A percentile compares a stretch with the other conserved stretches of the same genome.
Conservation (phyloP, 2,329 filamentous ascomycete genomes). For the Fusarium equiseti region DNA sequence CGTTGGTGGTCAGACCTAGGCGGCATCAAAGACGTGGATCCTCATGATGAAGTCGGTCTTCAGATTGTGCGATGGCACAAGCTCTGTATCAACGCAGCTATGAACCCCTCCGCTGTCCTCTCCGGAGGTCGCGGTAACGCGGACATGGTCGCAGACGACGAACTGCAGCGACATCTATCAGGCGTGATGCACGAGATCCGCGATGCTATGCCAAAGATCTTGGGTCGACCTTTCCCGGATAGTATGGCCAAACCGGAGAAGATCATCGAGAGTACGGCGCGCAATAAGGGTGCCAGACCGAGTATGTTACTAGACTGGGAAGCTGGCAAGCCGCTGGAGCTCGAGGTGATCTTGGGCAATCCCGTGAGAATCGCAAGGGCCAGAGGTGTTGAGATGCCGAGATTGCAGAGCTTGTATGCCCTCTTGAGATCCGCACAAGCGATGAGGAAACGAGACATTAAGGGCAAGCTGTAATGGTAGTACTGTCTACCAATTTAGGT, state of each 20-base stretch:
- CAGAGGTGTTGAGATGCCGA: constrained; percentile 73
- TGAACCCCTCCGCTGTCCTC: constrained; percentile 79
- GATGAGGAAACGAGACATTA: constrained; percentile 59
- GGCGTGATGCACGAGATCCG: constrained; percentile 79
- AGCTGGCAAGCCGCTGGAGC: constrained; percentile 72
- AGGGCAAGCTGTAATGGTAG: constrained; percentile 29
- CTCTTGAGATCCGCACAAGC: constrained; percentile 72
- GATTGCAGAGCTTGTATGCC: constrained; percentile 76
- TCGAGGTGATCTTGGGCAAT: constrained; percentile 80
- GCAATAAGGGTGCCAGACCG: constrained; percentile 72
- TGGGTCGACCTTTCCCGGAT: constrained; percentile 70
- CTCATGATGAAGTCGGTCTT: constrained; percentile 73
- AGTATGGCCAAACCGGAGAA: constrained; percentile 70
- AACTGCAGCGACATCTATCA: constrained; percentile 70
- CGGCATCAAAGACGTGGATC: constrained; percentile 73
- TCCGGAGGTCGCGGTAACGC: constrained; percentile 73
- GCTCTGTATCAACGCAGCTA: constrained; percentile 79
- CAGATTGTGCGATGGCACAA: constrained; percentile 82
- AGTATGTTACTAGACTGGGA: constrained; percentile 81
- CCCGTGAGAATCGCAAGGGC: constrained; percentile 73
- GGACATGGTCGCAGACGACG: constrained; percentile 73
- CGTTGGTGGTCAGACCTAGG: constrained; percentile 67
- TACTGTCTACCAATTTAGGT: background rate
- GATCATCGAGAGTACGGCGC: constrained; percentile 72
- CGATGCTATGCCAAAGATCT: constrained; percentile 70